Evolutionary conservation across 2,329 filamentous ascomycete genomes (phyloP).

Genomic region (Apiospora rasikravindrae): DNA sequence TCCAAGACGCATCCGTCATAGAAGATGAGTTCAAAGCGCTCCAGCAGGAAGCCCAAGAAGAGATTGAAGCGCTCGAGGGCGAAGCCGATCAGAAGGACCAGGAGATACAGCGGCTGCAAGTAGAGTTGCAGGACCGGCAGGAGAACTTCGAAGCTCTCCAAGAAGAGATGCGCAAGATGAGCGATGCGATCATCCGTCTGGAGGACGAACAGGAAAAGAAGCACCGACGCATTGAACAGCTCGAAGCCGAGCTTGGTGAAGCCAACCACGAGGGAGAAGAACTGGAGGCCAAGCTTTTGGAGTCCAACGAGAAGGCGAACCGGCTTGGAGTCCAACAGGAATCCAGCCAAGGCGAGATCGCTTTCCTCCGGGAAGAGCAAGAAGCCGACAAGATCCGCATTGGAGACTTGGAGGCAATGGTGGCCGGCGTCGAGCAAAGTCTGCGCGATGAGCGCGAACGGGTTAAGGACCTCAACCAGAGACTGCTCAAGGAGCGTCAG

Average conservation of each 20-base stretch:
- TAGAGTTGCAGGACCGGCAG: constrained; percentile 74
- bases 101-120: constrained; percentile 71
- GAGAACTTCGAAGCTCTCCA: constrained; percentile 94
- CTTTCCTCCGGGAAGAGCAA: constrained; percentile 94
- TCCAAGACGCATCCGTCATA: constrained; percentile 66
- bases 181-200: constrained; percentile 81
- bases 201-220: constrained; percentile 90
- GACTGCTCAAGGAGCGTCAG: constrained; percentile 79
- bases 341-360: constrained; percentile 89
- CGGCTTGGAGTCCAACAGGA: constrained; percentile 90
- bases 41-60: constrained; percentile 67
- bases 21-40: constrained; percentile 67
- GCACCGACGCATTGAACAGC: constrained; percentile 76
- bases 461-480: constrained; percentile 71
- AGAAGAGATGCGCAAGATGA: constrained; percentile 90
- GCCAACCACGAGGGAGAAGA: constrained; percentile 87
- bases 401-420: constrained; percentile 83
- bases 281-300: constrained; percentile 81
- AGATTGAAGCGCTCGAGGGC: constrained; percentile 69
- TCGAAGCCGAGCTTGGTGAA: constrained; percentile 82
- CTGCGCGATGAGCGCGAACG: constrained; percentile 87
- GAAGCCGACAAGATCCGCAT: constrained; percentile 98
- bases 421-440: constrained; percentile 78
- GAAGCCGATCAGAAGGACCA: constrained; percentile 75
- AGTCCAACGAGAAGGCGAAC: constrained; percentile 86